A percentile compares a stretch with the other conserved stretches of the same genome.
Conservation (phyloP, 2,329 filamentous ascomycete species). For the Stemphylium lycopersici region DNA sequence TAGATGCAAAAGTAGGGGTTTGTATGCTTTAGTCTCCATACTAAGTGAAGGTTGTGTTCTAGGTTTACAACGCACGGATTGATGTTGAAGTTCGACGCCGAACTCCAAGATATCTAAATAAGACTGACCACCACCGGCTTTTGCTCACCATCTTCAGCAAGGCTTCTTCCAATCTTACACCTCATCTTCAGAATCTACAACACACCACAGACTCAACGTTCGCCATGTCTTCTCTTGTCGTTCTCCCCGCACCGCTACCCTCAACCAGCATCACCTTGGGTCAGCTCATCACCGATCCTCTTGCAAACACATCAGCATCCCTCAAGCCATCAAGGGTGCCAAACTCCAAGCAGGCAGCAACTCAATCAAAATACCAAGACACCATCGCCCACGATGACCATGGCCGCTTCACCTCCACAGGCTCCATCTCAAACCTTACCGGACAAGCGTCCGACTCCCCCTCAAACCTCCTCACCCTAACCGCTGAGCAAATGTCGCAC, state of each 20-base stretch:
- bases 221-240: slow-evolving; percentile 29
- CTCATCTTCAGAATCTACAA: not conserved
- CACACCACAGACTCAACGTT: no score
- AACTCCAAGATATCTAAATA: not conserved
- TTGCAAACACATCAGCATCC: slow-evolving; percentile 20
- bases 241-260: slow-evolving; percentile 34
- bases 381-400: slow-evolving; percentile 23
- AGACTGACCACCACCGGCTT: not conserved
- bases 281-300: slow-evolving; percentile 38
- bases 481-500: slow-evolving; percentile 27
- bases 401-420: slow-evolving; percentile 25
- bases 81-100: not conserved
- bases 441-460: not conserved
- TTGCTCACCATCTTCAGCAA: not conserved
- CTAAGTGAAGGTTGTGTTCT: slow-evolving; percentile 2
- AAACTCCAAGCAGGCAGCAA: slow-evolving; percentile 4
- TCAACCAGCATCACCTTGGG: slow-evolving; percentile 29
- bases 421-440: slow-evolving; percentile 12
- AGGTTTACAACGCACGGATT: not conserved
- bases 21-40: not conserved
- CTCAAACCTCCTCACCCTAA: slow-evolving; percentile 23
- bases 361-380: slow-evolving; percentile 24
- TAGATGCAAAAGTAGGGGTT: not conserved
- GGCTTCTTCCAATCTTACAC: not conserved
- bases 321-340: slow-evolving; percentile 20